Evolutionary conservation across 1,284 basidiomycete genomes (phyloP).

Genomic region (Dichomitus squalens): DNA sequence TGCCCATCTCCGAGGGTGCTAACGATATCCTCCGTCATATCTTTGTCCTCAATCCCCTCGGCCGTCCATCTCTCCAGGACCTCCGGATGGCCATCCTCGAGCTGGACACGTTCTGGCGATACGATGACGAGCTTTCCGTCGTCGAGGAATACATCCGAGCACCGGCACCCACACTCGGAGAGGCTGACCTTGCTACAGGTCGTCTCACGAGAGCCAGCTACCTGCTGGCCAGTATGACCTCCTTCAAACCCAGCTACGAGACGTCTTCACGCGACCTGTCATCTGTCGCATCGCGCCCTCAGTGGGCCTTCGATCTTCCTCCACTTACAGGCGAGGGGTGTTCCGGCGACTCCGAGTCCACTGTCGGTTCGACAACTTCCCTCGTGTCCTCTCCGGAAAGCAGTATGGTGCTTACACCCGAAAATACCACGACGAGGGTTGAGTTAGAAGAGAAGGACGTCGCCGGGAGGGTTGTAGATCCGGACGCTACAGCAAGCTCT

Average conservation of each 20-base stretch:
- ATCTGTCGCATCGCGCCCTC: background rate
- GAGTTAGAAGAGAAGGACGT: background rate
- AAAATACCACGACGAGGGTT: background rate
- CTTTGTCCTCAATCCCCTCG: slow-evolving; percentile 40
- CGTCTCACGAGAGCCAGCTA: background rate
- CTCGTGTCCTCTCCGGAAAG: background rate
- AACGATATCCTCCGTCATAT: slow-evolving; percentile 11
- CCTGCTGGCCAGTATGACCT: background rate
- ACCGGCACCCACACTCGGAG: background rate
- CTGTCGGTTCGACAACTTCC: background rate
- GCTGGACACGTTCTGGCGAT: slow-evolving; percentile 33
- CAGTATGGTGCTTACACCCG: slow-evolving; percentile 7
- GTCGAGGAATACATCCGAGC: background rate
- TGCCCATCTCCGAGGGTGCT: slow-evolving; percentile 67
- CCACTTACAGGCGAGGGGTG: background rate
- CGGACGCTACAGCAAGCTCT: too few species aligned
- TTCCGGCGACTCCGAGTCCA: background rate
- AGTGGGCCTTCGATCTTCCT: background rate
- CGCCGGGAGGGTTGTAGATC: background rate
- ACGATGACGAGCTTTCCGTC: slow-evolving; percentile 21
- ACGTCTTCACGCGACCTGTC: background rate
- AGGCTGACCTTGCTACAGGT: background rate
- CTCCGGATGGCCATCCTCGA: slow-evolving; percentile 45
- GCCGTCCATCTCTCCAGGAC: slow-evolving; percentile 58
- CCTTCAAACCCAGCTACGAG: background rate